phyloP scores from a whole-genome alignment of 257 asterid genomes.

The Solanum peruvianum region DNA sequence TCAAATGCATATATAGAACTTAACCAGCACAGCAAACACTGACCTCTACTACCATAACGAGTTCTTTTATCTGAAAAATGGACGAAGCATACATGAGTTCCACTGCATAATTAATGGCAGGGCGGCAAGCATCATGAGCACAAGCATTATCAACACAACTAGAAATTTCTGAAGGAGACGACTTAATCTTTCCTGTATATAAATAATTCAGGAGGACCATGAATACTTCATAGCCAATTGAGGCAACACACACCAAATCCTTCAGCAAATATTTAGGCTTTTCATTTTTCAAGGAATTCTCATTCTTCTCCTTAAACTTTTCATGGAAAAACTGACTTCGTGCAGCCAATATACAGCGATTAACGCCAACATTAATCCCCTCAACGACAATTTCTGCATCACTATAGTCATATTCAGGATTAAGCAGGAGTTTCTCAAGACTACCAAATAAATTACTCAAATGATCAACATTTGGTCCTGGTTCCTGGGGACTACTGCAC shows the following conservation, averaged over 20 bases:
- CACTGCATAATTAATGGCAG: constrained; percentile 65
- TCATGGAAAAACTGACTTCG: constrained; percentile 36
- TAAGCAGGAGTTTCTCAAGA: constrained; percentile 53
- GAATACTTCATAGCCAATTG: constrained; percentile 49
- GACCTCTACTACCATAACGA: constrained; percentile 67
- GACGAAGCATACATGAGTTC: constrained; percentile 86
- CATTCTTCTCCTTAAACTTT: neutral
- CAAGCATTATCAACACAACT: constrained; percentile 76
- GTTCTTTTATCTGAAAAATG: constrained; percentile 68
- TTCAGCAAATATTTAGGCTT: constrained; percentile 48
- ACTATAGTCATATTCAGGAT: constrained; percentile 46
- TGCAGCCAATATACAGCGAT: constrained; percentile 78
- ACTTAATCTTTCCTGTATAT: constrained; percentile 64
- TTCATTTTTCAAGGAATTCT: constrained; percentile 7
- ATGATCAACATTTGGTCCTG: constrained; percentile 35
- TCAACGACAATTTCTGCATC: constrained; percentile 71
- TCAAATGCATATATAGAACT: neutral
- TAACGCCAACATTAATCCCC: constrained; percentile 46
- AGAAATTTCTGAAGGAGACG: constrained; percentile 56
- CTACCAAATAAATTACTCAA: constrained; percentile 39
- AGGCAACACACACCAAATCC: constrained; percentile 40
- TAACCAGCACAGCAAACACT: neutral
- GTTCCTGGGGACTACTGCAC: constrained; percentile 35
- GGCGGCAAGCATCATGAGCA: constrained; percentile 74
- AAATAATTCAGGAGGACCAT: constrained; percentile 33